phyloP scores from a whole-genome alignment of 2,329 filamentous ascomycete genomes.

The Hypoxylon sp. region DNA sequence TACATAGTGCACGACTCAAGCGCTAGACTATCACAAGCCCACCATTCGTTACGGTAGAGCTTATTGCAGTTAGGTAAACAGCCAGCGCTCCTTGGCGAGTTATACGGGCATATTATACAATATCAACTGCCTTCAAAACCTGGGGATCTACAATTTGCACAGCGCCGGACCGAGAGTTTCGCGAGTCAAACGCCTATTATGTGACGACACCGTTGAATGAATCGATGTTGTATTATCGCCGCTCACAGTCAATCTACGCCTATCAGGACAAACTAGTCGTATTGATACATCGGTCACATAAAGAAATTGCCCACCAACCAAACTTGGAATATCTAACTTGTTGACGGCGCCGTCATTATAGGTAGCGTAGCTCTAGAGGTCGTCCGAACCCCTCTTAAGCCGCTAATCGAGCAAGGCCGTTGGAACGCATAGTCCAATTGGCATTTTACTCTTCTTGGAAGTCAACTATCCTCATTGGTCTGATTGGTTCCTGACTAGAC shows the following conservation, averaged over 20 bases:
- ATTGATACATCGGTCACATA: slow-evolving; percentile 23
- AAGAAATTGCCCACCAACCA: slow-evolving; percentile 36
- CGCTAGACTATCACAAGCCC: slow-evolving; percentile 23
- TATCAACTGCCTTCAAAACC: neutral
- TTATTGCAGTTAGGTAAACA: slow-evolving; percentile 18
- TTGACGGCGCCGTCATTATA: slow-evolving; percentile 17
- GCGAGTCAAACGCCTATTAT: slow-evolving; percentile 29
- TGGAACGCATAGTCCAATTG: slow-evolving; percentile 37
- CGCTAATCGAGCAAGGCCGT: slow-evolving; percentile 24
- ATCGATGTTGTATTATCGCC: slow-evolving; percentile 9
- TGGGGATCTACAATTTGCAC: slow-evolving; percentile 29
- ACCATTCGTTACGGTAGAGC: slow-evolving; percentile 22
- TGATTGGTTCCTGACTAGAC: slow-evolving; percentile 32
- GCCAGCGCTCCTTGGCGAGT: slow-evolving; percentile 11
- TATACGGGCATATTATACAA: slow-evolving; percentile 10
- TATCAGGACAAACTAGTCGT: slow-evolving; percentile 31
- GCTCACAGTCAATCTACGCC: slow-evolving; percentile 23
- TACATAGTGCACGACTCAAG: neutral
- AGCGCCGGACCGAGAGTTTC: slow-evolving; percentile 20
- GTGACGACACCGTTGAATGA: slow-evolving; percentile 15
- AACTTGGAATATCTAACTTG: slow-evolving; percentile 21
- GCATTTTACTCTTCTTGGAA: slow-evolving; percentile 33
- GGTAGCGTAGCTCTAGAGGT: neutral
- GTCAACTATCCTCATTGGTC: neutral
- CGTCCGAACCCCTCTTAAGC: slow-evolving; percentile 20